Evolutionary conservation across 495 filamentous ascomycete genomes (phyloP).

Genomic region (Immersiella caudata): DNA sequence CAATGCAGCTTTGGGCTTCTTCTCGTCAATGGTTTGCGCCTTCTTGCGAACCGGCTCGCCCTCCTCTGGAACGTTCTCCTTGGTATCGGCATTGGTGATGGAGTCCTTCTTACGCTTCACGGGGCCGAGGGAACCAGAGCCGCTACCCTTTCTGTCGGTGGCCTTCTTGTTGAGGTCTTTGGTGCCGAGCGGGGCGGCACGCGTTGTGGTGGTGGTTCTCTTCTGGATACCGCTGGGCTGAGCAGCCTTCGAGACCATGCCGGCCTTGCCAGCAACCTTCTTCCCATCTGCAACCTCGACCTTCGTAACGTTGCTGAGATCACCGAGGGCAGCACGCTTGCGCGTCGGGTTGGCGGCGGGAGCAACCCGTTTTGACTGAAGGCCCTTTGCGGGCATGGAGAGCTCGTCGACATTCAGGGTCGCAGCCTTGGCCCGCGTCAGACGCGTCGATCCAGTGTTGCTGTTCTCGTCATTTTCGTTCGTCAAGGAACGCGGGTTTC

Average conservation of each 20-base stretch:
- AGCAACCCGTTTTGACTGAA: conserved; percentile 73
- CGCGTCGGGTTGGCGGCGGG: conserved; percentile 54
- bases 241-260: conserved; percentile 76
- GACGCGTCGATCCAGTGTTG: conserved; percentile 62
- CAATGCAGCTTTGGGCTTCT: conserved; percentile 39
- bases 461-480: conserved; percentile 96
- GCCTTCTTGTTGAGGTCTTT: conserved; percentile 72
- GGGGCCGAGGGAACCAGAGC: conserved; percentile 64
- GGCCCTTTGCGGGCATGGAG: conserved; percentile 62
- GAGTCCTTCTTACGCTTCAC: conserved; percentile 65
- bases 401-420: conserved; percentile 63
- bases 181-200: conserved; percentile 58
- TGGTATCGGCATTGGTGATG: conserved; percentile 53
- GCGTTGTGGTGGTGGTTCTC: conserved; percentile 60
- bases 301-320: conserved; percentile 95
- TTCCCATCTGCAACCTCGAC: conserved; percentile 68
- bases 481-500: conserved; percentile 60
- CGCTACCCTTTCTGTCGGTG: conserved; percentile 69
- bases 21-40: conserved; percentile 43
- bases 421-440: conserved; percentile 91
- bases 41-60: conserved; percentile 59
- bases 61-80: conserved; percentile 61
- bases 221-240: conserved; percentile 80
- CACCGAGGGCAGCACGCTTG: conserved; percentile 79
- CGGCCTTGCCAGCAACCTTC: conserved; percentile 66